Conservation (phyloP, 1,139 yeast genomes). For the Groenewaldozyma sp. region DNA sequence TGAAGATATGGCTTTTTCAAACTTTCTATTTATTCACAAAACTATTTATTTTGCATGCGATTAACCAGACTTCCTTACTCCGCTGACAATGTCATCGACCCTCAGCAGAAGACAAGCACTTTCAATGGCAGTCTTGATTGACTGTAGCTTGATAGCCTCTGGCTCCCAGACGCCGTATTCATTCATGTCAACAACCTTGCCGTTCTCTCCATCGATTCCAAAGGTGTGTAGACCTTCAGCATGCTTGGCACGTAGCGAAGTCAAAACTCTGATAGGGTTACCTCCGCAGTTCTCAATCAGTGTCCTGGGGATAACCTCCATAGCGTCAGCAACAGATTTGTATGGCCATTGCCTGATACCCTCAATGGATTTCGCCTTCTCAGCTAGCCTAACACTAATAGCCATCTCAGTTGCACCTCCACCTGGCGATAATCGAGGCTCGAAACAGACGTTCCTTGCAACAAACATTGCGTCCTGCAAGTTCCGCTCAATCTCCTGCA, state of each 20-base stretch:
- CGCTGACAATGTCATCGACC: constrained; percentile 96
- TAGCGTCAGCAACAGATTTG: constrained; percentile 97
- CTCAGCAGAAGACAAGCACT: constrained; percentile 90
- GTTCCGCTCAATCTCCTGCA: constrained; percentile 94
- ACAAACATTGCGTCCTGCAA: constrained; percentile 99
- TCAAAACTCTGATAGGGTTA: constrained; percentile 78
- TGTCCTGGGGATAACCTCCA: constrained; percentile 97
- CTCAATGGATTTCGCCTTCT: constrained; percentile 84
- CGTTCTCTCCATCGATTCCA: constrained; percentile 93
- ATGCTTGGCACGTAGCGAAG: constrained; percentile 92
- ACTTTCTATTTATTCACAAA: constrained; percentile 1
- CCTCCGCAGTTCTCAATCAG: constrained; percentile 97
- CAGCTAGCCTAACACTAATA: constrained; percentile 77
- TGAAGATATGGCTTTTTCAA: not conserved
- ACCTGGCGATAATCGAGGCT: constrained; percentile 94
- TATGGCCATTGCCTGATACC: constrained; percentile 99
- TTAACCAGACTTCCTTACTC: constrained; percentile 52
- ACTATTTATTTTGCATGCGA: constrained; percentile 7
- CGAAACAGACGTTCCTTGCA: constrained; percentile 88
- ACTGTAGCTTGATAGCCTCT: constrained; percentile 93
- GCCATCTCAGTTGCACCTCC: constrained; percentile 99
- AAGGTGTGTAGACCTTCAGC: constrained; percentile 74
- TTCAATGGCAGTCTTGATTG: constrained; percentile 93
- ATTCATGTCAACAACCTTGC: constrained; percentile 92
- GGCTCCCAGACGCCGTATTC: constrained; percentile 99